These are phyloP conservation scores for Barnettozyma sp. DNA, from an alignment of 805 yeast species.

Conservation along the genomic window DNA sequence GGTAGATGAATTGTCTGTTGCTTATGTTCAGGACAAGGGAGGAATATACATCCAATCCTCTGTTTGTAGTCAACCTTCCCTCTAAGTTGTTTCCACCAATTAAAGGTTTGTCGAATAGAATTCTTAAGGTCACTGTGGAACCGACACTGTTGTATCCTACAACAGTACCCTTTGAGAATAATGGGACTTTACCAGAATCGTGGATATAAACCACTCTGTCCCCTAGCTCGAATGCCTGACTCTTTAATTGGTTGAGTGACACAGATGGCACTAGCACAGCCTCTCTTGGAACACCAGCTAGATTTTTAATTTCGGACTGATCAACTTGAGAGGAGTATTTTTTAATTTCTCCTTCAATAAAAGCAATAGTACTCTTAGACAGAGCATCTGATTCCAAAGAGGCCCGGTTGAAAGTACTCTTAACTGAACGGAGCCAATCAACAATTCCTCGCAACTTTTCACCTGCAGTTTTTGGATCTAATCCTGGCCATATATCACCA, in stretches of 20 bases:
- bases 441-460: constrained; percentile 27
- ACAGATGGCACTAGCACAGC: constrained; percentile 74
- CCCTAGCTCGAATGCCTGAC: constrained; percentile 77
- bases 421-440: constrained; percentile 42
- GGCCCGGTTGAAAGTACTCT: constrained; percentile 52
- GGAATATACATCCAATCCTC: constrained; percentile 82
- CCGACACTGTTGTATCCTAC: constrained; percentile 63
- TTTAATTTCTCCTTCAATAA: constrained; percentile 57
- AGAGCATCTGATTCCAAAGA: constrained; percentile 74
- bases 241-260: constrained; percentile 62
- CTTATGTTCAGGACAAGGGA: constrained; percentile 75
- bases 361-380: constrained; percentile 54
- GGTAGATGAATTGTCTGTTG: constrained; percentile 66
- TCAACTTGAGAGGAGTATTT: constrained; percentile 39
- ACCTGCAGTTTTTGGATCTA: constrained; percentile 25
- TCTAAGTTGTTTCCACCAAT: constrained; percentile 77
- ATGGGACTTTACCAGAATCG: constrained; percentile 83
- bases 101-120: constrained; percentile 77
- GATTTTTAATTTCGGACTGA: constrained; percentile 43
- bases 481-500: constrained; percentile 30
- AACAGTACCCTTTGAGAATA: constrained; percentile 85
- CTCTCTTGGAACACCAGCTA: constrained; percentile 76
- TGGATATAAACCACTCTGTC: constrained; percentile 84
- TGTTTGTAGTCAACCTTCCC: constrained; percentile 66
- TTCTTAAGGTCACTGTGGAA: constrained; percentile 51